Evolutionary conservation across 2,329 filamentous ascomycete species (phyloP).

Genomic region (Botrytis tulipae): DNA sequence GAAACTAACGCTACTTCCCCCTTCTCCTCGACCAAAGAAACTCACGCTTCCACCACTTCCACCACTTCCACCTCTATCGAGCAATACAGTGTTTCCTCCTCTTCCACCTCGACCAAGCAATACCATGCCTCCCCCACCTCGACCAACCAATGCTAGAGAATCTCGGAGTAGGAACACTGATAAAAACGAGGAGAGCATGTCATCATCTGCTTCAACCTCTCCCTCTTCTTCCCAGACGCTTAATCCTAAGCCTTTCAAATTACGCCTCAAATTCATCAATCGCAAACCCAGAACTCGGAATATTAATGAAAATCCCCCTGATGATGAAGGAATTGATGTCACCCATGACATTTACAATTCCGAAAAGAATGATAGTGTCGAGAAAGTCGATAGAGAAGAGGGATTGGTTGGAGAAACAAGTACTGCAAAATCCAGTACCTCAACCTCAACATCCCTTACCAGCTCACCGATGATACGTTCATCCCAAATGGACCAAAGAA

Average conservation of each 20-base stretch:
- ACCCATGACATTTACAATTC: neutral
- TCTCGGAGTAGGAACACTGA: neutral
- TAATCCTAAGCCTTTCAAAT: too few relatives aligned
- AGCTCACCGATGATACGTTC: neutral
- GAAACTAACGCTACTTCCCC: too few relatives aligned
- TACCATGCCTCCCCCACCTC: neutral
- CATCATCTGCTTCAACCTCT: neutral
- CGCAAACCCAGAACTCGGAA: neutral
- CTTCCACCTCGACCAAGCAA: neutral
- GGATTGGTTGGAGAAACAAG: neutral
- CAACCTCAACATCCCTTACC: neutral
- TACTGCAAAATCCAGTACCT: neutral
- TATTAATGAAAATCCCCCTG: neutral
- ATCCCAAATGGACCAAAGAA: neutral
- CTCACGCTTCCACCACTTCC: too few relatives aligned
- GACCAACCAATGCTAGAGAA: neutral
- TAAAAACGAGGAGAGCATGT: neutral
- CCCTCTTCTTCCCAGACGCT: neutral
- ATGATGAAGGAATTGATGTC: neutral
- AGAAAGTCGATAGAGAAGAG: neutral
- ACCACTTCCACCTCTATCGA: too few relatives aligned
- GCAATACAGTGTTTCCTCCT: neutral
- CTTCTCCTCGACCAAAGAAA: too few relatives aligned
- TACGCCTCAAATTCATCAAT: neutral
- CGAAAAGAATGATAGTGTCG: too few relatives aligned